Base-by-base conservation (phyloP, 176 grass and related monocot genomes). In the Bolboschoenus planiculmis region DNA sequence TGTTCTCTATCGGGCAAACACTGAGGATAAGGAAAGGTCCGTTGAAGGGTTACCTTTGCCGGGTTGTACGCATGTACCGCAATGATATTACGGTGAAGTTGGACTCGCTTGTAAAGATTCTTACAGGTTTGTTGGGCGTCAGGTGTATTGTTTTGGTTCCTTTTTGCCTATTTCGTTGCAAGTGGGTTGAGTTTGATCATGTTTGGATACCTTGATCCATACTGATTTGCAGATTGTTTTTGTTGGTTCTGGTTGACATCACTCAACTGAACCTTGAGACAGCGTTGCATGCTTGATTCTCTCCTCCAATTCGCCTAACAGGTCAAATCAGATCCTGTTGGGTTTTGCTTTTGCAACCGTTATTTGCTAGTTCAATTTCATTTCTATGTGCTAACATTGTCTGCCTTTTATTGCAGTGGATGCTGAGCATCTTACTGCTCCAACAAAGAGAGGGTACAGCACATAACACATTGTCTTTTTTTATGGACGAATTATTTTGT, bases 11-110 rank as follows among this genome's bases (percentile, higher is more conserved):
- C 72, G 96, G 96, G 50, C 91, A 99, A 84, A 90, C 76, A 58
- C 54, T 99, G 70, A 91, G 92, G 54, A 95, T 99, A 83, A 85
- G 67, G 21, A 95, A 93, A 92, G 96, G 96, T 64, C 92, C 89
- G 76, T 77, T 99, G 81, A 99, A 99, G 83, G 96, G 96, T n/a
- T 99, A 99, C 79, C 96, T 99, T 30, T 99, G 96, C 77, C 85
- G 96, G 78, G 96, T 99, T 36, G 87, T 95, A 81, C 75, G 83
- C 42, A 93, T 99, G 71, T 99, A 87, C 68, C 91, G 92, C 71
- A 92, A 92, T 84, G 89, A 99, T 90, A 82, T 99, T 35, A 95
- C 92, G 68, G 96, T 99, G 58, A 99, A 99, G 61, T 77, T 99
- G 76, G 96, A 99, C 84, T 99, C 92, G 84, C 83, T 95, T 59